Evolutionary conservation across 768 basidiomycete genomes (phyloP).

Genomic region (Termitomyces sp.): DNA sequence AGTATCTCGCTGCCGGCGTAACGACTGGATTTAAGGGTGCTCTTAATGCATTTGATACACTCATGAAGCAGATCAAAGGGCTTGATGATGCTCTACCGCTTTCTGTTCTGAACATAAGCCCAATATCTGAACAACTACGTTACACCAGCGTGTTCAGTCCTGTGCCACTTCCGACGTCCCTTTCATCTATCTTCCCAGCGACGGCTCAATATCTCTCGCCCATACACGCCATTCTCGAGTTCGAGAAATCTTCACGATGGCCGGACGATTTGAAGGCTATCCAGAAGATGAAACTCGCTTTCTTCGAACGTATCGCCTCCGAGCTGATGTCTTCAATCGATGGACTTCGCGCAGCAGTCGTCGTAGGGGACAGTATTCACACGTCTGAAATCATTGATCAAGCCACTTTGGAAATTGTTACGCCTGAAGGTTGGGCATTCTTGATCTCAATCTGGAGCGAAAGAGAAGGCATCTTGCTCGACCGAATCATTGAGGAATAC

Average conservation of each 20-base stretch:
- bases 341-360: conserved; percentile 56
- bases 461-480: conserved; percentile 76
- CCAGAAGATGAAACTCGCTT: conserved; percentile 91
- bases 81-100: conserved; percentile 76
- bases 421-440: conserved; percentile 86
- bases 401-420: conserved; percentile 71
- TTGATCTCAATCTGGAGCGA: conserved; percentile 82
- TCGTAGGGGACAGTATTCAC: conserved; percentile 45
- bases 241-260: conserved; percentile 92
- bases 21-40: conserved; percentile 68
- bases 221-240: conserved; percentile 79
- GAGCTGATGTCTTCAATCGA: conserved; percentile 51
- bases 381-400: conserved; percentile 64
- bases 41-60: conserved; percentile 70
- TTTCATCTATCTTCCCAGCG: conserved; percentile 47
- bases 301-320: conserved; percentile 78
- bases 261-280: conserved; percentile 91
- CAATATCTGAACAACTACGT: conserved; percentile 69
- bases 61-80: conserved; percentile 74
- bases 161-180: conserved; percentile 55
- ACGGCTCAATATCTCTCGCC: conserved; percentile 65
- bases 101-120: conserved; percentile 69
- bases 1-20: conserved; percentile 36
- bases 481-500: conserved; percentile 56
- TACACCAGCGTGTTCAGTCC: conserved; percentile 86